Base-by-base conservation (phyloP, 345 rosid genomes). In the Erysimum cheiranthoides region DNA sequence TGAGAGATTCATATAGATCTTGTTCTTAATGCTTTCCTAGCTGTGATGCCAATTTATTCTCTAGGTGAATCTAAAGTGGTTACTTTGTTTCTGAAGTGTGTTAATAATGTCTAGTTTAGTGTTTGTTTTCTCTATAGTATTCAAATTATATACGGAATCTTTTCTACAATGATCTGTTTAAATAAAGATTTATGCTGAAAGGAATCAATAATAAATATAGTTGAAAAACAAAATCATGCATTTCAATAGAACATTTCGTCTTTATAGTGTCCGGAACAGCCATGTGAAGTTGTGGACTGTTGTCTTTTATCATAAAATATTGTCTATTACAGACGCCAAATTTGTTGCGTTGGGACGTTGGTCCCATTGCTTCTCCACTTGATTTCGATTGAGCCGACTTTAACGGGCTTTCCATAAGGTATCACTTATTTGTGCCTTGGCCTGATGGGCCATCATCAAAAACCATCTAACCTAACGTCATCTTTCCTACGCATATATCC, bases 311-410 rank as follows among this genome's bases (percentile, higher is more conserved):
- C 25, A 62, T 30, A 12, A 40, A 46, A 6, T 13, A 34, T 27
- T 40, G 28, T 40, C 52, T 13, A 18, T 46, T 13, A 42, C 5
- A 4, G 47, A 47, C 34, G 51, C 43, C 25, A 60, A 71, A 52
- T 53, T 53, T 32, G 57, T 73, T 45, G 77, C 34, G 34, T 40
- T 64, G 14, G 14, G 36, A 56, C 17, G 47, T 46, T 68, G 79
- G 53, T 60, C 62, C 53, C 35, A 62, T 73, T 30, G 9, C 63
- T 31, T 28, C 61, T 45, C 76, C 25, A 50, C 25, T 69, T 69
- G 34, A 61, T 32, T 16, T 52, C 35, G 25, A 43, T 30, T 31
- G 58, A 30, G 18, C 75, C 39, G 16, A 12, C 25, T 46, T 43
- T 53, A 45, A 35, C 2, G 75, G 75, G 51, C 75, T 64, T 69